phyloP scores from a whole-genome alignment of 2,329 filamentous ascomycete genomes.

The Cladobotryum mycophilum region DNA sequence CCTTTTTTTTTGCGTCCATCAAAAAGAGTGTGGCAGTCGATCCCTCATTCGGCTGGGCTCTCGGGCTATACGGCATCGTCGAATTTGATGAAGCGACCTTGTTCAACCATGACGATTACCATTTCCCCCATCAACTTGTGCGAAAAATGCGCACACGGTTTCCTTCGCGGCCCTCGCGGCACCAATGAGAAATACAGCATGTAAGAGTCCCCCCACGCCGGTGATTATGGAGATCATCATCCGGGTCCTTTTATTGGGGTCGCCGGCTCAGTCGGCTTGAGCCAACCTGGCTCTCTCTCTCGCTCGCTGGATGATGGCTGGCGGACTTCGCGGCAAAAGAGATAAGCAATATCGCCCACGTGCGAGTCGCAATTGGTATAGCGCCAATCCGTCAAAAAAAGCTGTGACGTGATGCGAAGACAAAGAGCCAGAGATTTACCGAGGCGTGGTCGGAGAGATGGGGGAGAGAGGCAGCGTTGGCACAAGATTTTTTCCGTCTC shows the following conservation, averaged over 20 bases:
- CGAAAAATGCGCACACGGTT: neutral
- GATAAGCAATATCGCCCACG: constrained; percentile 9
- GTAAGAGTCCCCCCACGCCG: neutral
- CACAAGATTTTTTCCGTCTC: neutral
- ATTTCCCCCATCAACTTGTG: no score
- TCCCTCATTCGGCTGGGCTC: no score
- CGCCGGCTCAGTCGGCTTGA: neutral
- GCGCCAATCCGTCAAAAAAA: constrained; percentile 8
- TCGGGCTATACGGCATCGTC: no score
- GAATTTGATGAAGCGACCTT: no score
- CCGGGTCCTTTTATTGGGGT: no score
- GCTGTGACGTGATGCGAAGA: constrained; percentile 7
- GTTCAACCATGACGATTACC: no score
- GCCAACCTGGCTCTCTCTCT: neutral
- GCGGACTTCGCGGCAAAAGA: constrained; percentile 12
- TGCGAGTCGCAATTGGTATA: constrained; percentile 11
- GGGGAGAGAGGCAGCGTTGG: no score
- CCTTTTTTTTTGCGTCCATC: no score
- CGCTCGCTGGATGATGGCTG: constrained; percentile 3
- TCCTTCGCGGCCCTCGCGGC: neutral
- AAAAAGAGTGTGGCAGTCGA: no score
- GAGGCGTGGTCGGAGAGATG: neutral
- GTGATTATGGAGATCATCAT: neutral
- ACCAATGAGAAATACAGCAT: neutral
- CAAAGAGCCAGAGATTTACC: constrained; percentile 11